Evolutionary conservation across 352 stramenopile genomes (phyloP), one percentile per base, ranked within the genome.

Genomic region (Aphanomyces stellatus): DNA sequence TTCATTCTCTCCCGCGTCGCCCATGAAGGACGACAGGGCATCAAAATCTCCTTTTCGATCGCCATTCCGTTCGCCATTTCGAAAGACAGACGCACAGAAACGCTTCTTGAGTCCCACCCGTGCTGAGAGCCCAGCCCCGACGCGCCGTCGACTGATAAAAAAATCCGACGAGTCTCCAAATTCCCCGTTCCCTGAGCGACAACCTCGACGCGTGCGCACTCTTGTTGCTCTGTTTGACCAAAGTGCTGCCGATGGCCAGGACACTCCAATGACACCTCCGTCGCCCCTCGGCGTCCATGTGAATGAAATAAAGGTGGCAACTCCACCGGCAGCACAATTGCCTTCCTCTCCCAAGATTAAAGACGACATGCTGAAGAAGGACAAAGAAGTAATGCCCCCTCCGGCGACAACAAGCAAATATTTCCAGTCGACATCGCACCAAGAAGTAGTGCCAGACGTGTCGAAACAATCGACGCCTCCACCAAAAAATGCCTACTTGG

Each of bases 11-110:
- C 55, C 55, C 24, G 37, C 55, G 27, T 63, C 55, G 13, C 55
- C 55, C 22, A 48, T 41, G 33, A 63, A 63, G 35, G 33, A 63
- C 11, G n/a, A 19, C 15, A 33, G 4, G n/a, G n/a, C 82, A 1
- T 75, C 83, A 40, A 83, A 85, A 40, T 93, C 85, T 7, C 81
- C 81, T 5, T 92, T 87, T 53, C 78, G 82, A 13, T 91, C 83
- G 19, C 81, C 49, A 34, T 57, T 57, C 19, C 49, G 49, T 11
- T 57, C 49, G 5, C 49, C 85, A 10, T 90, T 92, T 66, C 74
- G 80, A 22, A 92, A 92, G 75, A 89, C 87, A 62, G 49, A 74
- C 24, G 78, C 75, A 10, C 13, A 51, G 15, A 64, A 64, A 35
- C 55, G 55, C 8, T 64, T 25, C 15, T 28, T 28, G 76, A 79